Evolutionary conservation across 768 basidiomycete genomes (phyloP).

Genomic region (Pleurotus pulmonarius): DNA sequence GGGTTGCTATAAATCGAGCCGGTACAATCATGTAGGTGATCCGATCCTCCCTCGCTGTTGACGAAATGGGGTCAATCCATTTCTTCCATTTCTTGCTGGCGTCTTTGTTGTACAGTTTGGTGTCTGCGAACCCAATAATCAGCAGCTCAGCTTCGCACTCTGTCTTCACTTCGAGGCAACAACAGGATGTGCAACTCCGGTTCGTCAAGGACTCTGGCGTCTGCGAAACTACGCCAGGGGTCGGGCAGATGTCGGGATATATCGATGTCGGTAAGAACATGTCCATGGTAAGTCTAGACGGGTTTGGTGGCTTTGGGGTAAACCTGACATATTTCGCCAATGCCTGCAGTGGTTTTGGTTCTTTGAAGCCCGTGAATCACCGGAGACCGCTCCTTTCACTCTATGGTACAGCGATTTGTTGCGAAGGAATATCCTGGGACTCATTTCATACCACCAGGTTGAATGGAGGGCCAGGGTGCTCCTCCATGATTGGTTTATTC

Average conservation of each 20-base stretch:
- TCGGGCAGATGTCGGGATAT: slow-evolving; percentile 60
- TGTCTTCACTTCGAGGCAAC: slow-evolving; percentile 18
- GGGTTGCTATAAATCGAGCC: neutral
- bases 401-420: slow-evolving; percentile 39
- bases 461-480: slow-evolving; percentile 61
- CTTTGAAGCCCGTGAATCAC: slow-evolving; percentile 57
- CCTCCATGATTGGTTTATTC: slow-evolving; percentile 63
- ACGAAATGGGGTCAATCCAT: too few species aligned
- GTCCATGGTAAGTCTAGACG: slow-evolving; percentile 43
- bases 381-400: slow-evolving; percentile 63
- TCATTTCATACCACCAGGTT: slow-evolving; percentile 31
- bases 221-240: slow-evolving; percentile 63
- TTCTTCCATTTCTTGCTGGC: neutral
- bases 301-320: neutral
- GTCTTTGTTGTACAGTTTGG: neutral
- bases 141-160: neutral
- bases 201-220: slow-evolving; percentile 57
- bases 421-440: neutral
- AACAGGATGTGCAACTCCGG: slow-evolving; percentile 31
- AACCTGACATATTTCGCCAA: neutral
- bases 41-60: too few species aligned
- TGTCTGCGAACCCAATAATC: neutral
- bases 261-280: slow-evolving; percentile 52
- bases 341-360: slow-evolving; percentile 69
- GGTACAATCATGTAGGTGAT: too few species aligned